Evolutionary conservation across 768 basidiomycete genomes (phyloP), one percentile per base, ranked within the genome.

Genomic region (Leccinum longicurvipes): DNA sequence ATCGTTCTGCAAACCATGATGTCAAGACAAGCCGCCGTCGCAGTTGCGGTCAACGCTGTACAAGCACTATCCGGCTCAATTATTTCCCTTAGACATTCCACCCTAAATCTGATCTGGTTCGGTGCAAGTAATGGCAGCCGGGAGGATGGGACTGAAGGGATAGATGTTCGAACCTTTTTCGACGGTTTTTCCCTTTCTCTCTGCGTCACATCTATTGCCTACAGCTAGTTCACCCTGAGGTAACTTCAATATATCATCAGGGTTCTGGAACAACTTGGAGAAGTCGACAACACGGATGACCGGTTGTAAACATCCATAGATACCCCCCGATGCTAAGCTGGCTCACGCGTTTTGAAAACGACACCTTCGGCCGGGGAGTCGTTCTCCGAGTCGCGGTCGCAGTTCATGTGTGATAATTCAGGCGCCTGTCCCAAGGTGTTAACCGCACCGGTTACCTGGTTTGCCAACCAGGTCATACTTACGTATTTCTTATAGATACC

Each of bases 11-110:
- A 93, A 67, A 77, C 83, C 21, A 75, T 89, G 68, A 82, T 94
- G 78, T 83, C 90, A 3, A 92, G 91, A 12, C 91, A 93, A 72
- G 93, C 89, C 0, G 90, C 89, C 0, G 82, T 93, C 3, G 93
- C 86, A 0, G 89, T 95, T 11, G 84, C 82, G 2, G 85, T 95
- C 59, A 91, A 90, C 50, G 74, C 77, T 1, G 84, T 91, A 0
- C 91, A 94, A 64, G 79, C 92, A 6, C n/a, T n/a, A n/a, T 58
- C 84, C 32, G 84, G 89, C 56, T 79, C 87, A 10, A 69, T 77
- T 1, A 73, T 81, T 2, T 86, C 87, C 10, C 73, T 89, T 17
- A 77, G 75, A 74, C 74, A 74, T 10, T 72, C 73, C 28, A 63
- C 80, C 59, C 66, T 58, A 60, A 51, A 67, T 31, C 14, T 31